These are phyloP conservation scores for Scutellaria galericulata DNA, from an alignment of 257 asterid species.

Conservation along the genomic window DNA sequence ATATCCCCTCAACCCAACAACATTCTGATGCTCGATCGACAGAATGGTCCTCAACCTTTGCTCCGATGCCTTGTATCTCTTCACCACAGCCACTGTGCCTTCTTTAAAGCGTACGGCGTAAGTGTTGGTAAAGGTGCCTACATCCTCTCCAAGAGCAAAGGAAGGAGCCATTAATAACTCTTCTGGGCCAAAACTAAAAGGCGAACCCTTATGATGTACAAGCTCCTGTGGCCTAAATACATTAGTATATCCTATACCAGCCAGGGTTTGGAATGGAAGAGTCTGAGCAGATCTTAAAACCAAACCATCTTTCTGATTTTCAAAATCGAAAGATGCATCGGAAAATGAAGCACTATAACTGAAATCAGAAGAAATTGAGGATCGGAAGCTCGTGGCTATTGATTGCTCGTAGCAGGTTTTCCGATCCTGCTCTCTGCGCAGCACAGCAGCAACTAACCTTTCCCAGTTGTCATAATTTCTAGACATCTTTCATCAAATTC, in stretches of 20 bases:
- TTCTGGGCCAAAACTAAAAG: background rate
- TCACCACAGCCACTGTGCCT: background rate
- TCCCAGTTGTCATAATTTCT: background rate
- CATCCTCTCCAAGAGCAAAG: constrained; percentile 4
- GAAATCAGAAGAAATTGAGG: background rate
- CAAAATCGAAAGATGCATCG: too few species aligned
- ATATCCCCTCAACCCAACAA: constrained; percentile 1
- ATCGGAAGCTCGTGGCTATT: background rate
- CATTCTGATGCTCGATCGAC: constrained; percentile 11
- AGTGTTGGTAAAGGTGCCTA: background rate
- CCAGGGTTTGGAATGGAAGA: constrained; percentile 8
- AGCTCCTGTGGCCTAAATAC: too few species aligned
- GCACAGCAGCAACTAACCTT: background rate
- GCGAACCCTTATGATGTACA: background rate
- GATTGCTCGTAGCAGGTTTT: background rate
- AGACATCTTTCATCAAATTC: background rate
- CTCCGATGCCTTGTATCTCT: background rate
- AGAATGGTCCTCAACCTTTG: background rate
- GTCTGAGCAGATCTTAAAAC: background rate
- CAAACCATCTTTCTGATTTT: background rate
- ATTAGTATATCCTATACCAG: too few species aligned
- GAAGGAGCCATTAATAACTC: constrained; percentile 4
- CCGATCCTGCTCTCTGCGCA: background rate
- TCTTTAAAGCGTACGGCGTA: background rate
- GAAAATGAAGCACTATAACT: background rate